These are phyloP conservation scores for Vicia faba DNA, from an alignment of 306 rosid genomes.

Conservation along the genomic window DNA sequence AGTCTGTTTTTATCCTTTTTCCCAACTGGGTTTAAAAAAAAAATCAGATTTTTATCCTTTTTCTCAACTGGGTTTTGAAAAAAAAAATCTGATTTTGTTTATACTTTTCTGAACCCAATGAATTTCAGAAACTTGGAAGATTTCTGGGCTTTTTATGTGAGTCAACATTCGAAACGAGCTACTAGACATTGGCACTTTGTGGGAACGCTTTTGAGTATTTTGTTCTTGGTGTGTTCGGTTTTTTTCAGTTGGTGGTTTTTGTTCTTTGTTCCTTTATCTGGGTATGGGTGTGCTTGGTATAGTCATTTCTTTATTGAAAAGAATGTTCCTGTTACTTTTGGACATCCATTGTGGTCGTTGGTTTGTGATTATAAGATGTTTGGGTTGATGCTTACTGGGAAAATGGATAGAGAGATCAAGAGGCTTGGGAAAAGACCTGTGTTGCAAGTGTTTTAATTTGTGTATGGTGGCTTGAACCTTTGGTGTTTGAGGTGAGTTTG, in stretches of 20 bases:
- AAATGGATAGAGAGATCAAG: conserved; percentile 97
- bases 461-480: background rate
- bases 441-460: conserved; percentile 60
- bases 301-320: conserved; percentile 92
- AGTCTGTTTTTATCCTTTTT: conserved; percentile 19
- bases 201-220: conserved; percentile 61
- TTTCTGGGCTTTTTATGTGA: conserved; percentile 91
- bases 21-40: conserved; percentile 34
- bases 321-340: conserved; percentile 82
- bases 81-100: conserved; percentile 36
- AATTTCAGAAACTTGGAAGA: conserved; percentile 95
- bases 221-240: conserved; percentile 63
- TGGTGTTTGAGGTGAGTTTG: conserved; percentile 40
- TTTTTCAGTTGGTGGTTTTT: conserved; percentile 82
- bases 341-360: conserved; percentile 94
- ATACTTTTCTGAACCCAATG: conserved; percentile 47
- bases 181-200: conserved; percentile 96
- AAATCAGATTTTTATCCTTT: conserved; percentile 14
- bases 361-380: conserved; percentile 89
- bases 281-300: conserved; percentile 96
- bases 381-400: conserved; percentile 86
- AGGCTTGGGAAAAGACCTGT: conserved; percentile 98
- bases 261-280: conserved; percentile 71
- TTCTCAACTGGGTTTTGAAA: conserved; percentile 31
- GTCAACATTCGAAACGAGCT: conserved; percentile 82